These are phyloP conservation scores for Dothiorella sarmentorum DNA, from an alignment of 2,329 filamentous ascomycete genomes.

Conservation along the genomic window DNA sequence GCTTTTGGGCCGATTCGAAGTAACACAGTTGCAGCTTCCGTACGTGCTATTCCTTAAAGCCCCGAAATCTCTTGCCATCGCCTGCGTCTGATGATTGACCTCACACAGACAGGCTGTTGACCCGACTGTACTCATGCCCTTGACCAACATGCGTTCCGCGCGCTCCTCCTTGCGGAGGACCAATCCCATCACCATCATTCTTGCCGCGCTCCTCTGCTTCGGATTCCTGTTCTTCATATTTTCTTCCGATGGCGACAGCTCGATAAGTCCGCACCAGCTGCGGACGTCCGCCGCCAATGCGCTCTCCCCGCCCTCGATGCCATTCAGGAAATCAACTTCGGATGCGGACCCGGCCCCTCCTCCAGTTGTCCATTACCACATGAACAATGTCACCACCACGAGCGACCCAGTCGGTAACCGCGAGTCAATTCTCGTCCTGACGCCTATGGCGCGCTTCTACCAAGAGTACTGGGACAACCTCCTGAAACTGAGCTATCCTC, in stretches of 20 bases:
- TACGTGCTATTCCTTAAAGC: background rate
- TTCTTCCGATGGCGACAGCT: conserved; percentile 54
- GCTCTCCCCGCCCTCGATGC: conserved; percentile 70
- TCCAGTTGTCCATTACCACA: conserved; percentile 86
- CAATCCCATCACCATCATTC: conserved; percentile 70
- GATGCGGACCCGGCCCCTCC: conserved; percentile 61
- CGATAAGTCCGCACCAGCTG: conserved; percentile 50
- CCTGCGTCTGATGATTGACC: background rate
- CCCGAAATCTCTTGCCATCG: background rate
- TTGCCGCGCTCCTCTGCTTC: conserved; percentile 69
- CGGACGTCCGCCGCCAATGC: conserved; percentile 62
- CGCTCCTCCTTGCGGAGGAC: conserved; percentile 72
- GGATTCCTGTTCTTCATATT: conserved; percentile 51
- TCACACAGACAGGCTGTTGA: background rate
- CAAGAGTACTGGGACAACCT: conserved; percentile 95
- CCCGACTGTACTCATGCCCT: background rate
- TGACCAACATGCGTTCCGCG: conserved; percentile 50
- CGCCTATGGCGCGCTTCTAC: conserved; percentile 91
- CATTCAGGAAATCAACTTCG: conserved; percentile 64
- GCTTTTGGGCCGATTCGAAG: background rate
- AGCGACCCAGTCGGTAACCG: conserved; percentile 69
- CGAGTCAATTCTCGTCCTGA: conserved; percentile 87
- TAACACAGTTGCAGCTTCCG: conserved; percentile 4
- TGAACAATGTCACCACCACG: conserved; percentile 91
- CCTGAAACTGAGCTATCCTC: conserved; percentile 77